A percentile compares a stretch with the other conserved stretches of the same genome.
These are phyloP conservation scores for Vigna reflexopilosa DNA, from an alignment of 306 rosid genomes.

Conservation along the genomic window DNA sequence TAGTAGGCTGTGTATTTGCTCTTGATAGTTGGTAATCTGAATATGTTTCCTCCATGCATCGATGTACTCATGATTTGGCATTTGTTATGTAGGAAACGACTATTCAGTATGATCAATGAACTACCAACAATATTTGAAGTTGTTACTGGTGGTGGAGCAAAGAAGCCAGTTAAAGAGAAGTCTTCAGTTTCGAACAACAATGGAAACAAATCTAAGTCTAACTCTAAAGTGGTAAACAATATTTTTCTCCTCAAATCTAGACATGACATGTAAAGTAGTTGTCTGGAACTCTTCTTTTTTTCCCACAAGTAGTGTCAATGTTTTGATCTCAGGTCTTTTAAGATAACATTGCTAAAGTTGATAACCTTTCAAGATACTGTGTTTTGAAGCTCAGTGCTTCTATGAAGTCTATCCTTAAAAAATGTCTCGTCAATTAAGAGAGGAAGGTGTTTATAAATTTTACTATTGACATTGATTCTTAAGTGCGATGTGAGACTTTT, in stretches of 20 bases:
- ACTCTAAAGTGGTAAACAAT: conserved; percentile 63
- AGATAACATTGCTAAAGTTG: too few species aligned
- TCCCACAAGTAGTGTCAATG: too few species aligned
- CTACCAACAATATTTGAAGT: conserved; percentile 85
- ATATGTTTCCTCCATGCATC: conserved; percentile 11
- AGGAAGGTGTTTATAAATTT: too few species aligned
- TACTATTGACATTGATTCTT: too few species aligned
- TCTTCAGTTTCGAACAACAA: conserved; percentile 68
- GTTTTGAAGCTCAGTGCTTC: too few species aligned
- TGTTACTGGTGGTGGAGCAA: conserved; percentile 62
- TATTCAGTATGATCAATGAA: conserved; percentile 79
- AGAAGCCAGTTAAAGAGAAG: conserved; percentile 84
- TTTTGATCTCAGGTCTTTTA: too few species aligned
- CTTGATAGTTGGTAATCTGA: conserved; percentile 33
- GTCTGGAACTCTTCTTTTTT: too few species aligned
- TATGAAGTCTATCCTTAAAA: too few species aligned
- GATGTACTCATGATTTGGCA: conserved; percentile 23
- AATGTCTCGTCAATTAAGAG: too few species aligned
- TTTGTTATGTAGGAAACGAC: conserved; percentile 71
- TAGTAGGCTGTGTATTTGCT: conserved; percentile 31
- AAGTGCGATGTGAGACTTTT: too few species aligned
- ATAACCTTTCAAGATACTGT: too few species aligned
- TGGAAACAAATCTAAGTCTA: conserved; percentile 78
- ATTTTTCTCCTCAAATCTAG: conserved; percentile 21
- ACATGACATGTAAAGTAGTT: background rate